Evolutionary conservation across 495 filamentous ascomycete species (phyloP).

Genomic region (Trichoderma erinaceum): DNA sequence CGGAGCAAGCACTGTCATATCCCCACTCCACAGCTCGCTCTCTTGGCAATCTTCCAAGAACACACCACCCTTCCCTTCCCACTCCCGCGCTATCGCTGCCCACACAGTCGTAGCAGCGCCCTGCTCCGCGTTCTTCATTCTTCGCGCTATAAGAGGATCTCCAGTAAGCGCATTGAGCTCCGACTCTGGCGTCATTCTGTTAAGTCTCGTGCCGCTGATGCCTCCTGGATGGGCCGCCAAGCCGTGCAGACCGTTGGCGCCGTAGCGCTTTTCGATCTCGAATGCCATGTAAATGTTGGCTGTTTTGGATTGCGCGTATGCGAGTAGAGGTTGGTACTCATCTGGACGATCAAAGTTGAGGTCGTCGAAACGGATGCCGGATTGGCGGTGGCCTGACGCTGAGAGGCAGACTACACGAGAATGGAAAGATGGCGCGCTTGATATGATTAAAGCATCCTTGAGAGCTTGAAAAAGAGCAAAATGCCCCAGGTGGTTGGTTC

Average conservation of each 20-base stretch:
- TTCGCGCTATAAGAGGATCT: not conserved
- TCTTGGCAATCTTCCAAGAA: conserved; percentile 35
- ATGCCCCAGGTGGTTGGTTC: conserved; percentile 45
- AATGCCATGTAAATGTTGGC: conserved; percentile 38
- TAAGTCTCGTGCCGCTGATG: conserved; percentile 20
- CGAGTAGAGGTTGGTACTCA: conserved; percentile 24
- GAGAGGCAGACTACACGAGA: conserved; percentile 32
- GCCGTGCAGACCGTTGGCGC: conserved; percentile 20
- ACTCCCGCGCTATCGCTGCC: conserved; percentile 39
- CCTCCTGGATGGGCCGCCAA: conserved; percentile 23
- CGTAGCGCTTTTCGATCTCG: conserved; percentile 25
- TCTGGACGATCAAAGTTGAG: conserved; percentile 31
- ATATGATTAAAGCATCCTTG: conserved; percentile 36
- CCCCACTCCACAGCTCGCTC: not conserved
- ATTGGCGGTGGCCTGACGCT: conserved; percentile 36
- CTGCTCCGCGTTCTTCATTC: conserved; percentile 39
- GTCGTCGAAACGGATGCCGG: conserved; percentile 39
- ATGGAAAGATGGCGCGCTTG: conserved; percentile 27
- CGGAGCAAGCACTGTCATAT: not conserved
- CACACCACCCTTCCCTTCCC: conserved; percentile 35
- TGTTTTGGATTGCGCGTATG: conserved; percentile 48
- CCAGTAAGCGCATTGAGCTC: conserved; percentile 20
- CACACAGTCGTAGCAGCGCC: conserved; percentile 47
- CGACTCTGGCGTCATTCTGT: conserved; percentile 6
- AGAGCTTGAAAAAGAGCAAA: conserved; percentile 49